phyloP scores from a whole-genome alignment of 164 flowering plant genomes.

The Aristolochia californica region DNA sequence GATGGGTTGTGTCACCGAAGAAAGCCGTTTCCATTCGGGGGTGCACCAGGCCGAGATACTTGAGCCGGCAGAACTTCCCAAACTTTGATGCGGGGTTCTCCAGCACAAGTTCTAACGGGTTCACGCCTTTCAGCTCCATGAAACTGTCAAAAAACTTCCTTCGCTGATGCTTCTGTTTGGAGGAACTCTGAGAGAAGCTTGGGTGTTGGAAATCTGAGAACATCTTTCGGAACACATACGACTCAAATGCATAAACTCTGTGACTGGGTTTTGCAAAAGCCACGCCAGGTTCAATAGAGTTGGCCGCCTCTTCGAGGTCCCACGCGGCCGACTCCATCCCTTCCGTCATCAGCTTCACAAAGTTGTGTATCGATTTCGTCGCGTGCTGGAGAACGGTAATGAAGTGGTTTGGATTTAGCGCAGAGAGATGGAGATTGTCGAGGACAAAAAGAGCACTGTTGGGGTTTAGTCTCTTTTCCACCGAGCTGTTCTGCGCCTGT shows the following conservation, averaged over 20 bases:
- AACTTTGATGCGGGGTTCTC: slow-evolving; percentile 36
- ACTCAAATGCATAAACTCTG: slow-evolving; percentile 42
- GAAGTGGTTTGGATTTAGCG: slow-evolving; percentile 43
- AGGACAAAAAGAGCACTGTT: slow-evolving; percentile 38
- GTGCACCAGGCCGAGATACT: slow-evolving; percentile 53
- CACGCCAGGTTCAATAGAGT: slow-evolving; percentile 27
- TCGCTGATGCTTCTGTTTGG: slow-evolving; percentile 6
- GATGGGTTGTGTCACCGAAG: slow-evolving; percentile 56
- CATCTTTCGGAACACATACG: slow-evolving; percentile 53
- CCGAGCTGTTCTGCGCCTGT: slow-evolving; percentile 19
- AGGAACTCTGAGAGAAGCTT: slow-evolving; percentile 20
- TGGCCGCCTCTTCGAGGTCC: slow-evolving; percentile 54
- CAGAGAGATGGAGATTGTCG: slow-evolving; percentile 31
- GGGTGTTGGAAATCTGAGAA: slow-evolving; percentile 51
- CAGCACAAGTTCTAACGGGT: slow-evolving; percentile 24
- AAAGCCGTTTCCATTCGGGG: slow-evolving; percentile 78
- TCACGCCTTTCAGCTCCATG: slow-evolving; percentile 32
- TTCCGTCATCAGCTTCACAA: slow-evolving; percentile 48
- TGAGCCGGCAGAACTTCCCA: slow-evolving; percentile 38
- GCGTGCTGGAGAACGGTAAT: slow-evolving; percentile 34
- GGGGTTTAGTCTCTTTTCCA: slow-evolving; percentile 51
- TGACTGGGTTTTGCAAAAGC: slow-evolving; percentile 29
- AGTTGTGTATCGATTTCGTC: slow-evolving; percentile 42
- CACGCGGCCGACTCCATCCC: slow-evolving; percentile 70
- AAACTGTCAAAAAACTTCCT: slow-evolving; percentile 35